A percentile compares a stretch with the other conserved stretches of the same genome.
Evolutionary conservation across 805 yeast species (phyloP).

Genomic region (Cyberlindnera samutprakarnensis): DNA sequence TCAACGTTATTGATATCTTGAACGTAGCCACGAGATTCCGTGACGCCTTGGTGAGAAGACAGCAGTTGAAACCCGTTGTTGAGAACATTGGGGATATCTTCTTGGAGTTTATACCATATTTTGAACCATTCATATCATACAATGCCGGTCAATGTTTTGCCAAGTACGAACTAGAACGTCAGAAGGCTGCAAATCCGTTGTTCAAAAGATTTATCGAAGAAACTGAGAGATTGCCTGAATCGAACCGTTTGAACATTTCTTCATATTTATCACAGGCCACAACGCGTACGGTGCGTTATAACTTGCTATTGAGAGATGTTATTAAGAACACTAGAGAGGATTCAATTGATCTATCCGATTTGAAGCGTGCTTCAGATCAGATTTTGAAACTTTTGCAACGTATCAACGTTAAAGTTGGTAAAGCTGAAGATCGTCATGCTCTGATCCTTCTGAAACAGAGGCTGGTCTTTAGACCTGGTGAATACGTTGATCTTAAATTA

Average conservation of each 20-base stretch:
- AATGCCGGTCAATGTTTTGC: conserved; percentile 96
- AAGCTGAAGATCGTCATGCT: conserved; percentile 86
- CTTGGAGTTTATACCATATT: conserved; percentile 72
- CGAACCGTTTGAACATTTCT: conserved; percentile 83
- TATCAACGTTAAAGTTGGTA: conserved; percentile 80
- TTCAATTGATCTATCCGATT: conserved; percentile 50
- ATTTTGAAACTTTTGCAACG: conserved; percentile 68
- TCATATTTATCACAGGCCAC: conserved; percentile 94
- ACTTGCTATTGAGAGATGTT: conserved; percentile 73
- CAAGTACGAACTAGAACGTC: conserved; percentile 90
- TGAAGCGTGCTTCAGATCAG: conserved; percentile 67
- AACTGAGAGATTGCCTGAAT: conserved; percentile 76
- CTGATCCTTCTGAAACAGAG: conserved; percentile 81
- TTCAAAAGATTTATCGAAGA: conserved; percentile 94
- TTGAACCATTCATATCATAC: conserved; percentile 88
- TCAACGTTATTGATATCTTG: conserved; percentile 81
- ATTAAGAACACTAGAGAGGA: conserved; percentile 76
- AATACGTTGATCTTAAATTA: conserved; percentile 77
- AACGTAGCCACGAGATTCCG: conserved; percentile 78
- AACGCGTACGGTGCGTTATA: conserved; percentile 92
- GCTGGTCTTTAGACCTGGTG: conserved; percentile 73
- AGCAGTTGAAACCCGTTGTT: conserved; percentile 77
- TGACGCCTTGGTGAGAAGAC: conserved; percentile 83
- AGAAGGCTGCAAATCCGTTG: conserved; percentile 79
- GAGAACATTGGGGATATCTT: conserved; percentile 83